phyloP scores from a whole-genome alignment of 1,139 yeast species.

The Pichia cactophila region DNA sequence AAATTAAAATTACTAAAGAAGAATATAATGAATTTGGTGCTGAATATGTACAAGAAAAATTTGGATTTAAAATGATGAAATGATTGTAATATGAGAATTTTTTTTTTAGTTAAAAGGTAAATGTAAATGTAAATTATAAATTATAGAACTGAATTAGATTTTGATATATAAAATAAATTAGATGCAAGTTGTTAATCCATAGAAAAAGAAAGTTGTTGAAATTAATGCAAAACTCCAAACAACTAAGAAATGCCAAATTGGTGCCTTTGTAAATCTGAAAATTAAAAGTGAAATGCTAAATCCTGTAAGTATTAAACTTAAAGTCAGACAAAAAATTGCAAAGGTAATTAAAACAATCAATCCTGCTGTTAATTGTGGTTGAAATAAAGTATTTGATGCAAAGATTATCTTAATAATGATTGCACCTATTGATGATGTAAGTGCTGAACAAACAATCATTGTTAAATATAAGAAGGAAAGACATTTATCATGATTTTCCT shows the following conservation, averaged over 20 bases:
- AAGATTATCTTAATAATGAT: conserved; percentile 32
- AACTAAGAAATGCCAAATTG: conserved; percentile 26
- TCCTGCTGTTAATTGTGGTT: conserved; percentile 9
- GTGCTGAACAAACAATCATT: conserved; percentile 34
- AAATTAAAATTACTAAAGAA: conserved; percentile 57
- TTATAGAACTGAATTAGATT: neutral
- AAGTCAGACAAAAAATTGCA: conserved; percentile 22
- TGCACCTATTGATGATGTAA: conserved; percentile 40
- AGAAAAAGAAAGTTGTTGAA: conserved; percentile 9
- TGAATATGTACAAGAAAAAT: conserved; percentile 69
- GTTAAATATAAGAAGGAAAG: conserved; percentile 40
- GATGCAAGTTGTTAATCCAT: conserved; percentile 7
- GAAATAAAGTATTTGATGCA: neutral
- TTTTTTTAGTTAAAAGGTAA: neutral
- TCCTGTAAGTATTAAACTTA: conserved; percentile 24
- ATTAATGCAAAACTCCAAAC: conserved; percentile 23
- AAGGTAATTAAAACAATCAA: conserved; percentile 22
- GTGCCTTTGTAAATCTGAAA: conserved; percentile 23
- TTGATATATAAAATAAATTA: neutral
- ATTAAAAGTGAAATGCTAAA: conserved; percentile 24
- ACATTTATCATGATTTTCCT: conserved; percentile 37
- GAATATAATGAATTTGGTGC: conserved; percentile 86
- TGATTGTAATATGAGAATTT: neutral
- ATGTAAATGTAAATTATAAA: neutral
- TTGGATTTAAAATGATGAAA: conserved; percentile 44